Evolutionary conservation across 441 rosid genomes (phyloP).

Genomic region (Aquilaria agallochum): DNA sequence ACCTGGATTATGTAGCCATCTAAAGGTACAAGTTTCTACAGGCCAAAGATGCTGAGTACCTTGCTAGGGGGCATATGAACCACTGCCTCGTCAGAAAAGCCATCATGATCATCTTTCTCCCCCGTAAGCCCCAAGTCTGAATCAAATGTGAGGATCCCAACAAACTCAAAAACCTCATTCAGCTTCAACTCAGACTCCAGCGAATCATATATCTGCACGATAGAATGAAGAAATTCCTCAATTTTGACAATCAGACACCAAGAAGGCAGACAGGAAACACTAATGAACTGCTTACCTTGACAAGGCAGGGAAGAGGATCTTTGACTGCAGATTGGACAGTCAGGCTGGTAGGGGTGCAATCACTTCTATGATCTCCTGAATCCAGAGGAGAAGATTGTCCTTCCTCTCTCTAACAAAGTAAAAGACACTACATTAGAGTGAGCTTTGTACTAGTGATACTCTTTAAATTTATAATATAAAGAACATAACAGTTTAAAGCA

Average conservation of each 20-base stretch:
- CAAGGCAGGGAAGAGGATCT: slow-evolving; percentile 62
- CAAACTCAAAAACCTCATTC: slow-evolving; percentile 82
- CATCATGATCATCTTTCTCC: slow-evolving; percentile 36
- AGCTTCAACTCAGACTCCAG: slow-evolving; percentile 87
- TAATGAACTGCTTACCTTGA: slow-evolving; percentile 43
- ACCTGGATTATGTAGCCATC: no score
- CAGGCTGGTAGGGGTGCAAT: slow-evolving; percentile 24
- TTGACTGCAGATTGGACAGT: slow-evolving; percentile 18
- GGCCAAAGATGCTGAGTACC: slow-evolving; percentile 26
- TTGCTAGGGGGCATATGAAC: slow-evolving; percentile 53
- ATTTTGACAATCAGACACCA: not conserved
- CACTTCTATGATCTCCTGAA: slow-evolving; percentile 21
- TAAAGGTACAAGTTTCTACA: not conserved
- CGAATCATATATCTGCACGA: slow-evolving; percentile 68
- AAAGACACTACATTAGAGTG: slow-evolving; percentile 9
- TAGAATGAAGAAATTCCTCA: slow-evolving; percentile 10
- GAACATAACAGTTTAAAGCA: no score
- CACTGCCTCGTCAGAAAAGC: slow-evolving; percentile 41
- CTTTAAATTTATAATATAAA: no score
- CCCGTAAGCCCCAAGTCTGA: slow-evolving; percentile 31
- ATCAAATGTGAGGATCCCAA: slow-evolving; percentile 75
- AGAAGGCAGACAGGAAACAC: not conserved
- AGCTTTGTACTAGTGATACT: no score
- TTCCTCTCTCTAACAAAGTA: slow-evolving; percentile 53
- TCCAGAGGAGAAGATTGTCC: slow-evolving; percentile 44